Base-by-base conservation (phyloP, 2,329 filamentous ascomycete species). In the Microdochium nivale region DNA sequence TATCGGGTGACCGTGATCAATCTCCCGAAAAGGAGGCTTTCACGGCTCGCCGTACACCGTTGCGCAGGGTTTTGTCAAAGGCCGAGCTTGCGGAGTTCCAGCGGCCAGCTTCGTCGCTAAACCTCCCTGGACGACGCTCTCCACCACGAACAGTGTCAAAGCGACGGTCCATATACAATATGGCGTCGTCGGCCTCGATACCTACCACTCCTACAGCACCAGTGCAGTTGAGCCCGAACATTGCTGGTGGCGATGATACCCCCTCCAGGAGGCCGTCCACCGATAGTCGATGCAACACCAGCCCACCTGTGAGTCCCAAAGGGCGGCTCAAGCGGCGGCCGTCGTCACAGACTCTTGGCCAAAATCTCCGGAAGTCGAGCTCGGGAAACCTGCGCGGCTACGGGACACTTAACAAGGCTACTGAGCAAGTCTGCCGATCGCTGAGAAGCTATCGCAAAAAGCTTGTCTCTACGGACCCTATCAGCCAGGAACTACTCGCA, bases 41-140 rank as follows among this genome's bases (percentile, higher is more conserved):
- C 21, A 72, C 79, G 2, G 74, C 81, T 1, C 75, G 77, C 35
- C 83, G 84, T 27, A 88, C 86, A 33, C 91, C 92, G 3, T 71
- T 97, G 32, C 80, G 94, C 50, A 87, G 88, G 51, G 87, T 99
- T 9, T 75, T 97, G 30, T 96, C 91, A 1, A 90, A 88, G 59
- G 85, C 87, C 1, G 92, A 97, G 61, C 73, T 97, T 40, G 87
- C 90, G 9, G 88, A 91, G 54, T 91, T 95, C 54, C 80, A 83
- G 56, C 71, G 80, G 3, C 71, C 77, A 3, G 71, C 74, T 1
- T 61, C 72, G 9, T 65, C 71, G 9, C 49, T n/a, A 24, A 24
- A 24, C 9, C 19, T 60, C 9, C 62, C 67, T 8, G 77, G 78
- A 3, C 73, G 77, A 46, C 73, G 72, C 24, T 84, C 80, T 1